Evolutionary conservation across 177 flowering plant genomes (phyloP).

Genomic region (Vitis hybrid): DNA sequence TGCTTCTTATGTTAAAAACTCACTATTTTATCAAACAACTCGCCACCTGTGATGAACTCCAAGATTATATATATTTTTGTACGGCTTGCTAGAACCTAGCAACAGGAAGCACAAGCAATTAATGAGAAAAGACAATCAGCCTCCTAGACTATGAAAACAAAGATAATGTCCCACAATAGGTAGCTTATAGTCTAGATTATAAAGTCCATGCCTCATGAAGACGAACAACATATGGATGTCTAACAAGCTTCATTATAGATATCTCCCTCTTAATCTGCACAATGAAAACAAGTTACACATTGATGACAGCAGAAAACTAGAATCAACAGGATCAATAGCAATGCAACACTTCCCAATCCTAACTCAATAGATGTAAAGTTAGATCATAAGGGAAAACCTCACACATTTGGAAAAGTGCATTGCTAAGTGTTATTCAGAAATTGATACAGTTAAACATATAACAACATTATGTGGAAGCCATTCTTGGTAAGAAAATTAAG

Average conservation of each 20-base stretch:
- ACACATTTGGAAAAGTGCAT: no score
- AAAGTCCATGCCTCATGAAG: conserved; percentile 70
- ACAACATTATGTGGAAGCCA: no score
- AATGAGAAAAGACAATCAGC: background rate
- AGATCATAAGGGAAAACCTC: no score
- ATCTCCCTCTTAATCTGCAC: conserved; percentile 98
- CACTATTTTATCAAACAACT: conserved; percentile 96
- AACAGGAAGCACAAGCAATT: conserved; percentile 1
- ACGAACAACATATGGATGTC: conserved; percentile 96
- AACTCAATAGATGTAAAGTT: no score
- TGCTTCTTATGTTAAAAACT: conserved; percentile 30
- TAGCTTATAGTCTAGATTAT: background rate
- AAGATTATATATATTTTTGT: conserved; percentile 94
- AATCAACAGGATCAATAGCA: background rate
- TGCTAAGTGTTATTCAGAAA: no score
- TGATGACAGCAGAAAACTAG: background rate
- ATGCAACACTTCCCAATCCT: background rate
- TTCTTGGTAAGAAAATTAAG: no score
- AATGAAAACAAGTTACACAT: conserved; percentile 4
- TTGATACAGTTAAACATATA: no score
- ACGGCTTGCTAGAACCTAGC: conserved; percentile 92
- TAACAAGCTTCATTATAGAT: conserved; percentile 94
- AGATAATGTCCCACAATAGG: background rate
- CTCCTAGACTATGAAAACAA: background rate
- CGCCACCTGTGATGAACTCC: conserved; percentile 99